Conservation (phyloP, 2,329 filamentous ascomycete species). For the Alternaria sp. region DNA sequence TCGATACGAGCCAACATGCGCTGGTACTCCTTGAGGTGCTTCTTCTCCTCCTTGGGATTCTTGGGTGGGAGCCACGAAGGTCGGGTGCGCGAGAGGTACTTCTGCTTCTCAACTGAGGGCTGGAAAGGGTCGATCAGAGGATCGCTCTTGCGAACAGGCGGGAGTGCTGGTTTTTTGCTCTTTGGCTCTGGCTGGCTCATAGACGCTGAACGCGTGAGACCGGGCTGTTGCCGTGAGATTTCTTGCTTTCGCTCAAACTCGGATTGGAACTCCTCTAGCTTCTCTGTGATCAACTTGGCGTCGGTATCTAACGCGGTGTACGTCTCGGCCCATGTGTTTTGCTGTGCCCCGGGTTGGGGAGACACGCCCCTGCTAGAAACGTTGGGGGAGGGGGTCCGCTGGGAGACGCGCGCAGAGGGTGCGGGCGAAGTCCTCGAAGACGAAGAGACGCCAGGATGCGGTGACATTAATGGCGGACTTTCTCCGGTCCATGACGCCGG, state of each 20-base stretch:
- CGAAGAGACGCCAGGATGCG: conserved; percentile 24
- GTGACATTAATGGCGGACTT: conserved; percentile 36
- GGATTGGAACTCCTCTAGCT: conserved; percentile 78
- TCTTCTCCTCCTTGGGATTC: conserved; percentile 87
- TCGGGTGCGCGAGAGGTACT: conserved; percentile 75
- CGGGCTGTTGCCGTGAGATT: conserved; percentile 57
- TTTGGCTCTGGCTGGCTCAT: conserved; percentile 47
- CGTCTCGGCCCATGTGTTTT: conserved; percentile 77
- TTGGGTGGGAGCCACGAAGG: conserved; percentile 88
- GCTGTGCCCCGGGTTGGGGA: conserved; percentile 52
- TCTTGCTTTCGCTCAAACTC: conserved; percentile 62
- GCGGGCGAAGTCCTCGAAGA: conserved; percentile 36
- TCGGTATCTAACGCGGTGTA: conserved; percentile 73
- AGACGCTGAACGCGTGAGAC: conserved; percentile 41
- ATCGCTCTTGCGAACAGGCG: conserved; percentile 73
- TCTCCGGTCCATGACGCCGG: conserved; percentile 41
- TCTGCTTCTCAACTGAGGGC: conserved; percentile 85
- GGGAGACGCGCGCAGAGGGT: conserved; percentile 25
- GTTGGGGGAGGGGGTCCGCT: conserved; percentile 28
- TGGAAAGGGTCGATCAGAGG: conserved; percentile 86
- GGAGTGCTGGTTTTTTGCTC: conserved; percentile 60
- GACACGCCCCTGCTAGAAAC: conserved; percentile 27
- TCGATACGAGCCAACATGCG: conserved; percentile 74
- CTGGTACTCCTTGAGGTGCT: conserved; percentile 85
- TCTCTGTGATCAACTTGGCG: conserved; percentile 76